These are phyloP conservation scores for Penicillium roqueforti DNA, from an alignment of 495 filamentous ascomycete species.

Conservation along the genomic window DNA sequence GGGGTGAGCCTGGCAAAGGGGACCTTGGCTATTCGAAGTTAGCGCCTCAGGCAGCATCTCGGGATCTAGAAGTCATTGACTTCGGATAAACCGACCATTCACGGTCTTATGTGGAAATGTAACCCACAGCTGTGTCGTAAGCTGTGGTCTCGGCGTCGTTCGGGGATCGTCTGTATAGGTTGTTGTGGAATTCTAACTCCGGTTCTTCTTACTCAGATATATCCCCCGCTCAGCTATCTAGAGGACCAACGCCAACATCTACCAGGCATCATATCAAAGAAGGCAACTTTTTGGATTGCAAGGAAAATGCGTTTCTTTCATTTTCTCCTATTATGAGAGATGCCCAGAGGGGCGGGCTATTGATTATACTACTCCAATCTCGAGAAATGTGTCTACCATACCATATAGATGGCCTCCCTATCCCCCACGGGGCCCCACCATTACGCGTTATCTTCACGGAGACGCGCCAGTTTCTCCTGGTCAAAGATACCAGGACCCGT, in stretches of 20 bases:
- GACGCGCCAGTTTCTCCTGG: background rate
- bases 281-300: too few species aligned
- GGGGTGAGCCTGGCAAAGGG: slow-evolving; percentile 9
- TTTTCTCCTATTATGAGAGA: too few species aligned
- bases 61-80: background rate
- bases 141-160: too few species aligned
- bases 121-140: too few species aligned
- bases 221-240: too few species aligned
- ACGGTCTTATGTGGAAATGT: too few species aligned
- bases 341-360: background rate
- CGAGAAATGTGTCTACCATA: background rate
- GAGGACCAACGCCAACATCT: too few species aligned
- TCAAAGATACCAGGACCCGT: slow-evolving; percentile 6
- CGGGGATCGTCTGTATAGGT: too few species aligned
- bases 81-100: background rate
- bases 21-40: slow-evolving; percentile 3
- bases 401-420: background rate
- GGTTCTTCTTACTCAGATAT: too few species aligned
- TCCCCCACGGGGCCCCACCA: background rate
- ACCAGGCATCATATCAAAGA: too few species aligned
- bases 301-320: too few species aligned
- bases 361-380: background rate
- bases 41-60: slow-evolving; percentile 9
- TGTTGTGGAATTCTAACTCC: too few species aligned
- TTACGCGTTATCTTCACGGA: background rate